A percentile compares a stretch with the other conserved stretches of the same genome.
phyloP scores from a whole-genome alignment of 1,139 yeast genomes.

The Magnusiomyces sp. region DNA sequence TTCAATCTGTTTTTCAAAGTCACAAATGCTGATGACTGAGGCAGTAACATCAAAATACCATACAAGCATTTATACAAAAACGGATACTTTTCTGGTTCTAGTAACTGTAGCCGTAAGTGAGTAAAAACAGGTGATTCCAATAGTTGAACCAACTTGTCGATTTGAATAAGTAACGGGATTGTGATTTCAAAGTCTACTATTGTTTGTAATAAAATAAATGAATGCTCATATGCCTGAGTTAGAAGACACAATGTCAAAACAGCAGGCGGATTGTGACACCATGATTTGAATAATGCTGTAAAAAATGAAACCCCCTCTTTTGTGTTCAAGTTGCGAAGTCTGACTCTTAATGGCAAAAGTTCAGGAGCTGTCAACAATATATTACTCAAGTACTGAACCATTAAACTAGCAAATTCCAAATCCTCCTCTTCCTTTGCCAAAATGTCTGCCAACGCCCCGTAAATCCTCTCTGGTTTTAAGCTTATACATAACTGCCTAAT shows the following conservation, averaged over 20 bases:
- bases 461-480: constrained; percentile 74
- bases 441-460: constrained; percentile 71
- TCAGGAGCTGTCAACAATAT: constrained; percentile 87
- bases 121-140: constrained; percentile 87
- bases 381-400: constrained; percentile 82
- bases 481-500: constrained; percentile 77
- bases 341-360: constrained; percentile 56
- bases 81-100: constrained; percentile 81
- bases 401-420: constrained; percentile 63
- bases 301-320: constrained; percentile 66
- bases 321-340: constrained; percentile 47
- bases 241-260: constrained; percentile 77
- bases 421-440: constrained; percentile 53
- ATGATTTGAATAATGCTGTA: constrained; percentile 70
- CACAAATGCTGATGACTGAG: constrained; percentile 90
- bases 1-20: constrained; percentile 69
- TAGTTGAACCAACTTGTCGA: constrained; percentile 72
- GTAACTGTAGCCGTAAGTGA: constrained; percentile 71
- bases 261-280: constrained; percentile 92
- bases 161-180: constrained; percentile 61
- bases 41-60: constrained; percentile 88
- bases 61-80: constrained; percentile 79
- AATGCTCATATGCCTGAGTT: constrained; percentile 84
- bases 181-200: constrained; percentile 70
- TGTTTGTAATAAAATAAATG: constrained; percentile 68